Evolutionary conservation across 257 asterid genomes (phyloP).

Genomic region (Euphrasia confusa): DNA sequence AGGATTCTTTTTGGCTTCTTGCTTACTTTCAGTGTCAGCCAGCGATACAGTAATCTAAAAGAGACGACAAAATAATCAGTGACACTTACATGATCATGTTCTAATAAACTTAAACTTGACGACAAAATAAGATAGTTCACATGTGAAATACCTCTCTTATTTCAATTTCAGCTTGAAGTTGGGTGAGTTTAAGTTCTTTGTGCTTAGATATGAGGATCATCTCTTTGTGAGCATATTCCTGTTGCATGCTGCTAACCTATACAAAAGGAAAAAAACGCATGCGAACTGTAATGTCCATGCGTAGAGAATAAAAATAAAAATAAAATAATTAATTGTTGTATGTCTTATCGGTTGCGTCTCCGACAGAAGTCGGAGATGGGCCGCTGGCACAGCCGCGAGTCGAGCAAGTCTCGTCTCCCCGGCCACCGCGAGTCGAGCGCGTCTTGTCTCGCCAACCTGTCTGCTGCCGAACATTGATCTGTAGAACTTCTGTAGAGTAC

Average conservation of each 20-base stretch:
- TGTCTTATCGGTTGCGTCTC: no score
- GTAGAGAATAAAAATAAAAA: no score
- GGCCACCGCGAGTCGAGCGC: no score
- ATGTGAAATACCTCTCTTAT: slow-evolving; percentile 60
- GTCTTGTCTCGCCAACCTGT: no score
- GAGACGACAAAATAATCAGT: slow-evolving; percentile 23
- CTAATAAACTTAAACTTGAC: slow-evolving; percentile 14
- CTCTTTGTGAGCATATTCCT: slow-evolving; percentile 61
- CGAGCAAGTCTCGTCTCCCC: no score
- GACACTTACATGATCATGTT: slow-evolving; percentile 23
- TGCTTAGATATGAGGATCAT: slow-evolving; percentile 53
- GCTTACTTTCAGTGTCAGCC: slow-evolving; percentile 59
- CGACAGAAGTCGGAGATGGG: no score
- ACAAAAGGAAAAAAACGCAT: slow-evolving; percentile 12
- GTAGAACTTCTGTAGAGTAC: no score
- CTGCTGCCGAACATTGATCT: no score
- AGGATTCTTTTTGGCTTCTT: slow-evolving; percentile 54
- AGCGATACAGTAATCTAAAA: slow-evolving; percentile 47
- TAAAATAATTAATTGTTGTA: no score
- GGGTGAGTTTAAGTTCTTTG: slow-evolving; percentile 56
- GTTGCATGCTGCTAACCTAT: slow-evolving; percentile 62
- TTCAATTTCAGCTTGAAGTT: slow-evolving; percentile 75
- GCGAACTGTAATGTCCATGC: no score
- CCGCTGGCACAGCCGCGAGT: no score
- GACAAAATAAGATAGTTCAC: slow-evolving; percentile 1